These are phyloP conservation scores for Candida dubliniensis DNA, from an alignment of 1,139 yeast genomes.

Conservation along the genomic window DNA sequence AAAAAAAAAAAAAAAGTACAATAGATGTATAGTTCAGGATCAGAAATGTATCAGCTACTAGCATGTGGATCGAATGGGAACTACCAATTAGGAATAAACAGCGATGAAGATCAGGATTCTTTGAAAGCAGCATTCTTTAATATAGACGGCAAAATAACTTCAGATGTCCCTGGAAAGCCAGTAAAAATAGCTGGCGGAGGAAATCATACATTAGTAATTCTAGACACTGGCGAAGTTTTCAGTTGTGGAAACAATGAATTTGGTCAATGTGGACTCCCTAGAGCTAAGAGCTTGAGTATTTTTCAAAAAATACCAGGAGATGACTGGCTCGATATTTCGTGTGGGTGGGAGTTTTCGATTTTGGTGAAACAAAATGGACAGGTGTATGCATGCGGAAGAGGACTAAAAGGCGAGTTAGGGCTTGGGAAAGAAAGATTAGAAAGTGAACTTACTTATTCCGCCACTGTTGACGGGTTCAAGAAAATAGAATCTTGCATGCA, in stretches of 20 bases:
- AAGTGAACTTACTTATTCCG: slow-evolving; percentile 18
- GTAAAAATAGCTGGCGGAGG: slow-evolving; percentile 71
- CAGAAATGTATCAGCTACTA: slow-evolving; percentile 29
- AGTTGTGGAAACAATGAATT: slow-evolving; percentile 59
- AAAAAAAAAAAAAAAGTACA: background rate
- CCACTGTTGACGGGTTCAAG: slow-evolving; percentile 9
- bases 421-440: slow-evolving; percentile 33
- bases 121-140: slow-evolving; percentile 29
- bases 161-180: slow-evolving; percentile 21
- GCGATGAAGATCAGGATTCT: slow-evolving; percentile 49
- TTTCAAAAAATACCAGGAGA: slow-evolving; percentile 30
- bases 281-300: slow-evolving; percentile 3
- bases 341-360: slow-evolving; percentile 81
- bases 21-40: background rate
- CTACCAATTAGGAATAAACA: slow-evolving; percentile 69
- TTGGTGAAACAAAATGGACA: slow-evolving; percentile 42
- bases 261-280: slow-evolving; percentile 53
- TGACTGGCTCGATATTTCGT: slow-evolving; percentile 46
- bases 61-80: slow-evolving; percentile 85
- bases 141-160: slow-evolving; percentile 13
- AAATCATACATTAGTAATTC: slow-evolving; percentile 71
- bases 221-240: slow-evolving; percentile 52
- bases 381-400: slow-evolving; percentile 59
- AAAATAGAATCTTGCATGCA: slow-evolving; percentile 52
- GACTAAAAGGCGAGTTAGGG: slow-evolving; percentile 78